These are phyloP conservation scores for Plasmopara halstedii DNA, from an alignment of 352 stramenopile genomes.

Conservation along the genomic window DNA sequence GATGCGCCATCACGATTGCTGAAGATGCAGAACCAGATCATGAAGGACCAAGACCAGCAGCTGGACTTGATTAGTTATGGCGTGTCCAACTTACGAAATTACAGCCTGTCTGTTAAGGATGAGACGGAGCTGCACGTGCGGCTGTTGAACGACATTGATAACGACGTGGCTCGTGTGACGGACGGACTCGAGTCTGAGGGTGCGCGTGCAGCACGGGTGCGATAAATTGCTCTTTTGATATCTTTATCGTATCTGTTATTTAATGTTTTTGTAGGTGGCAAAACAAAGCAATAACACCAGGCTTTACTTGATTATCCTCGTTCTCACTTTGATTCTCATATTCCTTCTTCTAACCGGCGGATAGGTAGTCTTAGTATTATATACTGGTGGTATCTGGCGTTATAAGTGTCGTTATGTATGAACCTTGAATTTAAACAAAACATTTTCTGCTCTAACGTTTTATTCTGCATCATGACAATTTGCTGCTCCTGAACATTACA, in stretches of 20 bases:
- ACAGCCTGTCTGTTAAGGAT: slow-evolving; percentile 82
- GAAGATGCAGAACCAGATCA: slow-evolving; percentile 86
- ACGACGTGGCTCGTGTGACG: slow-evolving; percentile 76
- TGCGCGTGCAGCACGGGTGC: slow-evolving; percentile 57
- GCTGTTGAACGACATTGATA: slow-evolving; percentile 85
- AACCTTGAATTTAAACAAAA: no score
- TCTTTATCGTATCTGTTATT: slow-evolving; percentile 7
- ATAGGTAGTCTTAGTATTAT: slow-evolving; percentile 25
- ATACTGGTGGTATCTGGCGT: no score
- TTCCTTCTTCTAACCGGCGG: slow-evolving; percentile 79
- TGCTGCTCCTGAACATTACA: slow-evolving; percentile 10
- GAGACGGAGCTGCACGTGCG: slow-evolving; percentile 86
- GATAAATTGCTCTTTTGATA: slow-evolving; percentile 2
- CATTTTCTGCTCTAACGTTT: slow-evolving; percentile 10
- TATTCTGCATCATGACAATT: slow-evolving; percentile 13
- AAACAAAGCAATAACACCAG: slow-evolving; percentile 93
- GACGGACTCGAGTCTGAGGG: slow-evolving; percentile 82
- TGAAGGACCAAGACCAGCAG: slow-evolving; percentile 87
- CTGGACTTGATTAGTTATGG: slow-evolving; percentile 75
- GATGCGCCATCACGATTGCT: slow-evolving; percentile 45
- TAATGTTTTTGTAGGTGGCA: slow-evolving; percentile 59
- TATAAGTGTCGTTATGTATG: no score
- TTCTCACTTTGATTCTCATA: slow-evolving; percentile 81
- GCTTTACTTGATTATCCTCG: slow-evolving; percentile 86
- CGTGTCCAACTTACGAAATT: slow-evolving; percentile 80